Evolutionary conservation across 2,329 filamentous ascomycete genomes (phyloP), one percentile per base, ranked within the genome.

Genomic region (Sporothrix inflata): DNA sequence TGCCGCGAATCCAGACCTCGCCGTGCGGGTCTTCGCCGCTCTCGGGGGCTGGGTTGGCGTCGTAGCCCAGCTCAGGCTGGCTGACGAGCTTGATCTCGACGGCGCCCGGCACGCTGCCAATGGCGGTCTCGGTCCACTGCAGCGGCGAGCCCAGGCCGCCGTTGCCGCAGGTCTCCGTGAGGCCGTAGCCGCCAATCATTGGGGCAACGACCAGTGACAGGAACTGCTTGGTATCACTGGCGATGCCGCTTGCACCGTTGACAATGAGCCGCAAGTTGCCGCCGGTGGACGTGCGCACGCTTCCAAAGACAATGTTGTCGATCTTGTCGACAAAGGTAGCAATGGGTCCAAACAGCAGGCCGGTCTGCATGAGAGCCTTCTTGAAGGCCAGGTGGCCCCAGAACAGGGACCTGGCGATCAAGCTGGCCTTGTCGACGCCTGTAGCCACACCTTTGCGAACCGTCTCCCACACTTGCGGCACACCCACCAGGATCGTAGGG

Each of bases 401-500:
- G 86, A 99, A 99, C 74, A 98, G 83, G 77, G 91, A 90, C 82
- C 86, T 90, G 73, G 91, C 87, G 55, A 98, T 72, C n/a, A 87
- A 81, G 78, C 90, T 90, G 74, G 91, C 88, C 72, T 87, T 84
- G 79, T 92, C 91, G 73, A 98, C 90, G 82, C 94, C 94, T 77
- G 85, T 83, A 75, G 95, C 85, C 78, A 99, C 92, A 71, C 96
- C 96, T 86, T 99, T 99, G 85, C 94, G 95, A 78, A 99, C 92
- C 1, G 93, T 94, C 83, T 99, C 96, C 94, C 95, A 99, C 42
- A 99, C 92, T 73, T 97, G 94, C 1, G 96, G 96, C 3, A 99
- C 96, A 80, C 96, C 96, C 51, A 98, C 92, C 80, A 99, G 88
- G 79, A 98, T 88, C 1, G 94, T 97, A 0, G 96, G 96, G 77